phyloP scores from a whole-genome alignment of 495 filamentous ascomycete species.

The Xylaria cubensis region DNA sequence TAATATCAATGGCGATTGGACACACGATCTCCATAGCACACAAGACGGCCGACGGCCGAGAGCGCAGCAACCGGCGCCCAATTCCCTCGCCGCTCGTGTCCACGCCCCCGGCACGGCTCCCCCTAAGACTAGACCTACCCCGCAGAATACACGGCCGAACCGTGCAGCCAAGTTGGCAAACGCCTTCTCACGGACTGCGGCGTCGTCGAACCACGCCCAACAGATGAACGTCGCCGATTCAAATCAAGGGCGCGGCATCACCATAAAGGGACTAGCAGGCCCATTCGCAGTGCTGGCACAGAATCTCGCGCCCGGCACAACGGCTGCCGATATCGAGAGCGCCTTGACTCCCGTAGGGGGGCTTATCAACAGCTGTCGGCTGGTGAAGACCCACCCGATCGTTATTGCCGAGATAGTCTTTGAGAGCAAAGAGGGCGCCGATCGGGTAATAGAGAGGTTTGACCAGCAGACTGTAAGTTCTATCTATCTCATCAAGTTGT shows the following conservation, averaged over 20 bases:
- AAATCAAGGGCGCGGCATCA: slow-evolving; percentile 58
- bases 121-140: slow-evolving; percentile 27
- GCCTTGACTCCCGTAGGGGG: slow-evolving; percentile 78
- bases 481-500: not conserved
- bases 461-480: slow-evolving; percentile 80
- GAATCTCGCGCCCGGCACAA: slow-evolving; percentile 93
- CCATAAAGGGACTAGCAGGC: slow-evolving; percentile 79
- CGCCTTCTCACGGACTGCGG: slow-evolving; percentile 34
- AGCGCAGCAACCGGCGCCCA: slow-evolving; percentile 42
- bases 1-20: slow-evolving; percentile 63
- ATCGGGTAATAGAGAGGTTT: slow-evolving; percentile 81
- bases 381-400: slow-evolving; percentile 72
- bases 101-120: slow-evolving; percentile 44
- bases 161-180: slow-evolving; percentile 33
- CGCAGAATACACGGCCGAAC: slow-evolving; percentile 39
- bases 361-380: slow-evolving; percentile 70
- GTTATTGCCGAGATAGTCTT: slow-evolving; percentile 90
- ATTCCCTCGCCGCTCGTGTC: slow-evolving; percentile 54
- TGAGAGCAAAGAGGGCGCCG: slow-evolving; percentile 75
- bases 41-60: slow-evolving; percentile 39
- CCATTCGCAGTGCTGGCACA: slow-evolving; percentile 83
- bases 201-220: slow-evolving; percentile 38
- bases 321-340: slow-evolving; percentile 90
- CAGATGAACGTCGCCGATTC: slow-evolving; percentile 22
- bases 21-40: slow-evolving; percentile 59